These are phyloP conservation scores for Yamadazyma philogaea DNA, from an alignment of 805 yeast species.

Conservation along the genomic window DNA sequence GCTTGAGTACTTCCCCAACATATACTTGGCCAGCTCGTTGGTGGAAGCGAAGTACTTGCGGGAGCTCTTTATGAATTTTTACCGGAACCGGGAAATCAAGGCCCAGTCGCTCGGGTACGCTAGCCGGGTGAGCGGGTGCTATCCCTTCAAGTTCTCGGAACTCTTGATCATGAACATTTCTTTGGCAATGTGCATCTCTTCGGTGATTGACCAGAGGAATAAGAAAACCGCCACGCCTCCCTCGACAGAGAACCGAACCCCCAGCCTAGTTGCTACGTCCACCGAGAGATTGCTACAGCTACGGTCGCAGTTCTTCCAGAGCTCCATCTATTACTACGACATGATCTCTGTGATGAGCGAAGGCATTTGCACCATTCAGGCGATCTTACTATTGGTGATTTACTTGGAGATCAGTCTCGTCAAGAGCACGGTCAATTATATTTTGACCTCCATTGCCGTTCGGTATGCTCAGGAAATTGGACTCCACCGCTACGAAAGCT, in stretches of 20 bases:
- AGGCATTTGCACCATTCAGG: slow-evolving; percentile 51
- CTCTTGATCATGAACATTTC: slow-evolving; percentile 31
- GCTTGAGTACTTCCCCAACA: slow-evolving; percentile 23
- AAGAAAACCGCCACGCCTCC: neutral
- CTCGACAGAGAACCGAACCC: neutral
- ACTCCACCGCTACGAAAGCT: slow-evolving; percentile 34
- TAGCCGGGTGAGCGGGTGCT: neutral
- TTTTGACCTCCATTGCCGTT: slow-evolving; percentile 31
- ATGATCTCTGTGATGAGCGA: slow-evolving; percentile 48
- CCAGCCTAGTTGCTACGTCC: neutral
- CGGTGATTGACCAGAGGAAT: slow-evolving; percentile 18
- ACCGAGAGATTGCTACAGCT: slow-evolving; percentile 17
- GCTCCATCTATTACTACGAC: slow-evolving; percentile 51
- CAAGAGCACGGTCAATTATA: slow-evolving; percentile 28
- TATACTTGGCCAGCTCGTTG: slow-evolving; percentile 22
- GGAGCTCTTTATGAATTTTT: slow-evolving; percentile 25
- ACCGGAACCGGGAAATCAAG: slow-evolving; percentile 5
- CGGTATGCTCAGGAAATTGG: slow-evolving; percentile 43
- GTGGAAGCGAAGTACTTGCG: slow-evolving; percentile 17
- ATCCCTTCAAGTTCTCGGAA: slow-evolving; percentile 27
- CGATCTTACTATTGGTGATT: slow-evolving; percentile 44
- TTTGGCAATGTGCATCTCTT: slow-evolving; percentile 24
- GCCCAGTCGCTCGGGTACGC: neutral
- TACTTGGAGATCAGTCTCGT: slow-evolving; percentile 34
- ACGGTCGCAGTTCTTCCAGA: slow-evolving; percentile 21